Conservation (phyloP, 169 alveolate species). For the Plasmodium reichenowi region DNA sequence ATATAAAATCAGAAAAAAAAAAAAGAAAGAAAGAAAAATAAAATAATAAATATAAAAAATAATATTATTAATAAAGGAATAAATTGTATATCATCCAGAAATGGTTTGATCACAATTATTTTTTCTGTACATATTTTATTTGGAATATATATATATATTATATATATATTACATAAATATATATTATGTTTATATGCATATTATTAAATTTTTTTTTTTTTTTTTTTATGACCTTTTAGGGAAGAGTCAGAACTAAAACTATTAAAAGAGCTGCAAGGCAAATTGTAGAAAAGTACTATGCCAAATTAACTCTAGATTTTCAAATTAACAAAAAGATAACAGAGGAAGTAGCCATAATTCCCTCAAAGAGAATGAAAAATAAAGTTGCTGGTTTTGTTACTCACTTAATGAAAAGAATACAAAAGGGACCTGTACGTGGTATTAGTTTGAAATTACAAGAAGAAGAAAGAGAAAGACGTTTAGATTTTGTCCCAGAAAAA, state of each 20-base stretch:
- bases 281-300: constrained; percentile 98
- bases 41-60: background rate
- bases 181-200: background rate
- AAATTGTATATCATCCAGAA: background rate
- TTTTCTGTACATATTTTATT: background rate
- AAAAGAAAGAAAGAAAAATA: background rate
- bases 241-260: constrained; percentile 99
- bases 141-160: constrained; percentile 1
- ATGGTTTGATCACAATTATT: background rate
- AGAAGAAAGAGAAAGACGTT: constrained; percentile 99
- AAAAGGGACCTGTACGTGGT: constrained; percentile 99
- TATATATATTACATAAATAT: background rate
- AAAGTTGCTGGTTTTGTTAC: constrained; percentile 98
- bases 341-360: constrained; percentile 98
- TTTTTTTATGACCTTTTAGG: constrained; percentile 87
- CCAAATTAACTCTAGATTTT: constrained; percentile 97
- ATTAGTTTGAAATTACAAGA: constrained; percentile 99
- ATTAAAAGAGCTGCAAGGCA: constrained; percentile 99
- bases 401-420: constrained; percentile 95
- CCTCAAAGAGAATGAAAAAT: constrained; percentile 98
- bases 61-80: background rate
- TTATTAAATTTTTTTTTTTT: background rate
- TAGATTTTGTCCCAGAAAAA: constrained; percentile 97
- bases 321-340: constrained; percentile 99
- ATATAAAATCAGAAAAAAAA: background rate